Percentiles rank a stretch among this genome's conserved stretches.
phyloP scores from a whole-genome alignment of 345 rosid species.

The Citropsis articulata region DNA sequence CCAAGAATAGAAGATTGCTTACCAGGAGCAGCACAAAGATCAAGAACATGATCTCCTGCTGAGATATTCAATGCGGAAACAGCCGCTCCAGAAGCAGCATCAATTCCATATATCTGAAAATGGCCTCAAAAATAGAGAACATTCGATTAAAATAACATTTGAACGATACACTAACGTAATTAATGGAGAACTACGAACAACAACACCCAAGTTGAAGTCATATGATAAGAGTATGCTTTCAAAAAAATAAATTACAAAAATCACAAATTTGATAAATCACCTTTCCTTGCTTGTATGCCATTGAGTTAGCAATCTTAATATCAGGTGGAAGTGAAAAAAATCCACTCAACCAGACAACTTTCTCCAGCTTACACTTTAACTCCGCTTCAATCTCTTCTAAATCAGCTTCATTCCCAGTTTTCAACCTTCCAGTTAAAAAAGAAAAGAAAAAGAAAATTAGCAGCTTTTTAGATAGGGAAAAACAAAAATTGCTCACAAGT shows the following conservation, averaged over 20 bases:
- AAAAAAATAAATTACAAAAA: neutral
- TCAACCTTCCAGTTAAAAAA: slow-evolving; percentile 45
- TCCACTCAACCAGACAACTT: slow-evolving; percentile 65
- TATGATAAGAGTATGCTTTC: neutral
- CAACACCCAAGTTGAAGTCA: neutral
- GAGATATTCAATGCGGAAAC: slow-evolving; percentile 64
- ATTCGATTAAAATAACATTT: neutral
- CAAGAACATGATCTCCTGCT: slow-evolving; percentile 86
- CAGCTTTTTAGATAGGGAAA: neutral
- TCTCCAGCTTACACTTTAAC: slow-evolving; percentile 60
- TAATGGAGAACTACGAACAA: neutral
- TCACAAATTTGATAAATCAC: slow-evolving; percentile 25
- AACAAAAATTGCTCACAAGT: neutral
- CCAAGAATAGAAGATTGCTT: slow-evolving; percentile 4
- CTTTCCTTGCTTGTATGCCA: slow-evolving; percentile 70
- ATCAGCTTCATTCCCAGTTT: slow-evolving; percentile 58
- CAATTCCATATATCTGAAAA: slow-evolving; percentile 81
- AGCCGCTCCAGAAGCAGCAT: slow-evolving; percentile 95
- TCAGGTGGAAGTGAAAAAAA: slow-evolving; percentile 76
- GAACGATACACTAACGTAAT: neutral
- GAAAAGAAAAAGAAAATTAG: neutral
- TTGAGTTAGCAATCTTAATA: slow-evolving; percentile 69
- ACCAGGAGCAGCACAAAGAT: slow-evolving; percentile 96
- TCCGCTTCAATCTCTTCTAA: slow-evolving; percentile 59
- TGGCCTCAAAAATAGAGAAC: neutral